These are phyloP conservation scores for Aspergillus luchuensis DNA, from an alignment of 2,329 filamentous ascomycete species.

Conservation along the genomic window DNA sequence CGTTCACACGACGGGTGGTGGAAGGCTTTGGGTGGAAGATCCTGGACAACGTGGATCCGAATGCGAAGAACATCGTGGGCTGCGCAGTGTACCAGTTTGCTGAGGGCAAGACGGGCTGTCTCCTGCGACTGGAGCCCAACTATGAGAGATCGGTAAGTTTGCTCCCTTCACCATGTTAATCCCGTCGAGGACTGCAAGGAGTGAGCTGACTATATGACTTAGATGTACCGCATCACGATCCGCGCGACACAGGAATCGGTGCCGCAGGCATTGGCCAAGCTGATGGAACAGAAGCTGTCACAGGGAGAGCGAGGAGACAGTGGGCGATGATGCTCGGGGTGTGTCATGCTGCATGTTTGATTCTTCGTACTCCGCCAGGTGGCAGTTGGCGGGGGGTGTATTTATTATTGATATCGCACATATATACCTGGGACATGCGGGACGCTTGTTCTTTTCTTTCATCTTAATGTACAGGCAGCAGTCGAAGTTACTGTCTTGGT, in stretches of 20 bases:
- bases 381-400: background rate
- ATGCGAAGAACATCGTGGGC: slow-evolving; percentile 89
- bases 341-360: background rate
- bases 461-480: background rate
- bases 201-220: slow-evolving; percentile 17
- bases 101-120: slow-evolving; percentile 88
- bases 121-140: slow-evolving; percentile 93
- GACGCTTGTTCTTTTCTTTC: background rate
- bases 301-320: slow-evolving; percentile 44
- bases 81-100: slow-evolving; percentile 75
- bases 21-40: slow-evolving; percentile 89
- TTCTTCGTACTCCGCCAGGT: background rate
- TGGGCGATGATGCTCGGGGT: background rate
- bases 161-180: background rate
- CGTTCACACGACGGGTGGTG: slow-evolving; percentile 71
- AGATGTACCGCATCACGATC: slow-evolving; percentile 96
- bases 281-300: slow-evolving; percentile 82
- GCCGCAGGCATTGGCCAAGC: slow-evolving; percentile 74
- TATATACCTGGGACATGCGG: slow-evolving; percentile 3
- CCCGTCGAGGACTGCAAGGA: background rate
- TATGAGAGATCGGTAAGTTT: slow-evolving; percentile 78
- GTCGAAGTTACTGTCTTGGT: background rate
- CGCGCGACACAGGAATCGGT: slow-evolving; percentile 91
- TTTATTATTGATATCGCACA: slow-evolving; percentile 1
- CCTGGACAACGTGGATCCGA: slow-evolving; percentile 83